Conservation (phyloP, 257 asterid genomes). For the Mitragyna speciosa region DNA sequence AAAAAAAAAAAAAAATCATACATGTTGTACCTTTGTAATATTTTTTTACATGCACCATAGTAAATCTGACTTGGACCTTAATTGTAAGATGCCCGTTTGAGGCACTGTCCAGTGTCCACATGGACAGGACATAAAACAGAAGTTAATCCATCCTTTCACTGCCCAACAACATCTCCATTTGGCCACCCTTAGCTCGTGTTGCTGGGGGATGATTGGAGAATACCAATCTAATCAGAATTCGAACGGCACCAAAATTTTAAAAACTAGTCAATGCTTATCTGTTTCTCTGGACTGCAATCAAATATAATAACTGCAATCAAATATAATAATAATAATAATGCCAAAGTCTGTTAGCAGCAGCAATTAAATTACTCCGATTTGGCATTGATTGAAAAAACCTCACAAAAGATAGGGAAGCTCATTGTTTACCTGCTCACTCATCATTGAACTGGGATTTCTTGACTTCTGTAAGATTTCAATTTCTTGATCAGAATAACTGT, state of each 20-base stretch:
- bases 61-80: no score
- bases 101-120: no score
- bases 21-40: no score
- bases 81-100: no score
- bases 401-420: background rate
- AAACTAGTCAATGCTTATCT: conserved; percentile 7
- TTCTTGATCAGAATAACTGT: background rate
- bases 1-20: no score
- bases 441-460: background rate
- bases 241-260: background rate
- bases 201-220: no score
- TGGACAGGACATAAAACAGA: no score
- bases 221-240: background rate
- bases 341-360: no score
- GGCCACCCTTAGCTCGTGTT: no score
- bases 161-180: no score
- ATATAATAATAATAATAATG: background rate
- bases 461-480: background rate
- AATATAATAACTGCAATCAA: background rate
- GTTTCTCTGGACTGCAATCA: background rate
- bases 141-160: no score
- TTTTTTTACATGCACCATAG: no score
- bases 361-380: background rate
- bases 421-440: background rate
- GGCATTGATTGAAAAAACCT: background rate